A percentile compares a stretch with the other conserved stretches of the same genome.
Conservation (phyloP, 441 rosid genomes). For the Euphorbia corollata region DNA sequence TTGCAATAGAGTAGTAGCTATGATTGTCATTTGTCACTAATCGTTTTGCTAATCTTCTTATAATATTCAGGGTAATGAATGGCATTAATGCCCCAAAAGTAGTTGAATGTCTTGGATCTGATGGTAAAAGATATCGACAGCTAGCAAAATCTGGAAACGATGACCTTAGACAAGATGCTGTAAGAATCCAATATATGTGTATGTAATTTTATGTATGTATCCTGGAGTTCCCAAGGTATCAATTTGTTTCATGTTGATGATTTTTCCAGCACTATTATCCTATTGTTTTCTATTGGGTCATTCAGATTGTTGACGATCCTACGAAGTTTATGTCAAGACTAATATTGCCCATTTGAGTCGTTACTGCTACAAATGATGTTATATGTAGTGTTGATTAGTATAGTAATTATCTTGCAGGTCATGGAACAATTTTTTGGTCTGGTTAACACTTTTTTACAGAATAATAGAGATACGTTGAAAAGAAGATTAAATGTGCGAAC, state of each 20-base stretch:
- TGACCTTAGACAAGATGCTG: slow-evolving; percentile 99
- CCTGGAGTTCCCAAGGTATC: background rate
- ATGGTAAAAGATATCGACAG: slow-evolving; percentile 82
- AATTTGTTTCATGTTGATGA: background rate
- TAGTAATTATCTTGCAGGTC: slow-evolving; percentile 49
- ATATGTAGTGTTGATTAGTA: background rate
- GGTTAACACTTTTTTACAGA: slow-evolving; percentile 80
- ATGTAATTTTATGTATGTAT: too few species aligned
- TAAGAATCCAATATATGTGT: slow-evolving; percentile 29
- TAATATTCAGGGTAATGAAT: slow-evolving; percentile 70
- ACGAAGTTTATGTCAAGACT: background rate
- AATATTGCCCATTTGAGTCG: background rate
- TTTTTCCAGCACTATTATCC: background rate
- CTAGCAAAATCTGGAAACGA: slow-evolving; percentile 98
- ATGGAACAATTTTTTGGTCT: slow-evolving; percentile 98
- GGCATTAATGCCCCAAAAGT: slow-evolving; percentile 97
- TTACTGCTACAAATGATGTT: background rate
- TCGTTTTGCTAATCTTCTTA: slow-evolving; percentile 17
- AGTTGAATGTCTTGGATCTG: slow-evolving; percentile 91
- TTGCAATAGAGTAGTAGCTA: slow-evolving; percentile 16
- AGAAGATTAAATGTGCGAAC: slow-evolving; percentile 88
- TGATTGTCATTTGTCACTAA: slow-evolving; percentile 13
- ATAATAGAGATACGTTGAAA: slow-evolving; percentile 82
- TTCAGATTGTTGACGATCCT: background rate
- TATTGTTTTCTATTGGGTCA: background rate